phyloP scores from a whole-genome alignment of 495 filamentous ascomycete species.

The Neurospora tetraspora region DNA sequence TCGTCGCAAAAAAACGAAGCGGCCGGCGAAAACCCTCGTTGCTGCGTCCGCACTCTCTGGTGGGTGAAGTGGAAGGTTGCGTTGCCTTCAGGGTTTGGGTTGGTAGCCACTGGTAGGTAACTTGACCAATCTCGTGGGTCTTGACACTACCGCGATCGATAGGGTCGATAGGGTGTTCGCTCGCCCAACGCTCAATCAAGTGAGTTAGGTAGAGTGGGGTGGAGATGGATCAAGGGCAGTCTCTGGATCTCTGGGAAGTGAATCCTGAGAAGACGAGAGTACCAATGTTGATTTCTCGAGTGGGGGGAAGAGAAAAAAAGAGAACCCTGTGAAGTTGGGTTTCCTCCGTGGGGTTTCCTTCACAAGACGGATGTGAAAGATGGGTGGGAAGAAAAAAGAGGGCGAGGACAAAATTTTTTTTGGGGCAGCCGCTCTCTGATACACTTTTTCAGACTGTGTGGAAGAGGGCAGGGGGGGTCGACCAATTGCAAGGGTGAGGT shows the following conservation, averaged over 20 bases:
- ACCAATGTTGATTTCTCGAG: conserved; percentile 9
- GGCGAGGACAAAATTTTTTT: conserved; percentile 28
- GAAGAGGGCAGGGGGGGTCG: neutral
- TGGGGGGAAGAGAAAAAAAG: conserved; percentile 18
- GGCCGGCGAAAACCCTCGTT: conserved; percentile 10
- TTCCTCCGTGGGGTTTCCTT: conserved; percentile 25
- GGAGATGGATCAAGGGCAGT: conserved; percentile 23
- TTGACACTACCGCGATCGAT: neutral
- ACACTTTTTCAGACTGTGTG: neutral
- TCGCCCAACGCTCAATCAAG: conserved; percentile 1
- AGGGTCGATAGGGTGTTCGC: neutral
- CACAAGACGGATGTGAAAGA: conserved; percentile 27
- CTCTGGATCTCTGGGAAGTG: conserved; percentile 20
- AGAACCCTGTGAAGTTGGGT: conserved; percentile 14
- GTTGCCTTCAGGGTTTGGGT: neutral
- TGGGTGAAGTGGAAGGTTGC: neutral
- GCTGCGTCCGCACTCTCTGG: neutral
- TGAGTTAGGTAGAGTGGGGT: conserved; percentile 19
- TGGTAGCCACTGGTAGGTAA: neutral
- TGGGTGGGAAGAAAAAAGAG: conserved; percentile 24
- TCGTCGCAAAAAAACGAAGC: conserved; percentile 16
- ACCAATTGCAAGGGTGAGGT: neutral
- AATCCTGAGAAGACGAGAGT: conserved; percentile 23
- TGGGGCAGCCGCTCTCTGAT: conserved; percentile 11
- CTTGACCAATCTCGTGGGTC: neutral